Percentiles rank a stretch among this genome's conserved stretches.
These are phyloP conservation scores for Alternaria sp. DNA, from an alignment of 2,329 filamentous ascomycete genomes.

Conservation along the genomic window DNA sequence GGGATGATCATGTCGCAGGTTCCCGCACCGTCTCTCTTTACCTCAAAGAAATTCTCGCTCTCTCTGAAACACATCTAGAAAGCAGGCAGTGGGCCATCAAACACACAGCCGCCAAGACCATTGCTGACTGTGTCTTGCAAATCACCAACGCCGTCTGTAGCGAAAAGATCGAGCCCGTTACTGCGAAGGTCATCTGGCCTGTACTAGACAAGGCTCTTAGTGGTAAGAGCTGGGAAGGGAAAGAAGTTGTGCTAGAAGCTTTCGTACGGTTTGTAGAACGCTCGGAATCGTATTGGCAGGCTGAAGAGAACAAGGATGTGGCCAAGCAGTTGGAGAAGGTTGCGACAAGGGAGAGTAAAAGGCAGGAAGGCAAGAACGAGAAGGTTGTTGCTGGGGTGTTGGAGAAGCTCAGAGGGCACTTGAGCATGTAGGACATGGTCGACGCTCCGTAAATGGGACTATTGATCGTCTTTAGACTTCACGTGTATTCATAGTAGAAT, in stretches of 20 bases:
- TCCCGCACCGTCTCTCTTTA: conserved; percentile 82
- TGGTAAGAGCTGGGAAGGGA: conserved; percentile 91
- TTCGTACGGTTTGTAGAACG: conserved; percentile 79
- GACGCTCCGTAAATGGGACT: not conserved
- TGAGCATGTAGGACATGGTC: conserved; percentile 6
- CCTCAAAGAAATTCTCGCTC: conserved; percentile 76
- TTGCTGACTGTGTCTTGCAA: conserved; percentile 74
- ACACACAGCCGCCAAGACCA: conserved; percentile 82
- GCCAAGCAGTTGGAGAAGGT: conserved; percentile 73
- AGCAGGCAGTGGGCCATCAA: conserved; percentile 89
- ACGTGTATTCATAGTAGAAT: not conserved
- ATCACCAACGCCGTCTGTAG: conserved; percentile 63
- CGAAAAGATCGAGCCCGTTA: conserved; percentile 65
- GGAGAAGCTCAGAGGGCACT: conserved; percentile 20
- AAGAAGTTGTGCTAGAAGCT: conserved; percentile 81
- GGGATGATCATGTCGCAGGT: conserved; percentile 89
- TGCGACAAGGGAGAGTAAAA: conserved; percentile 81
- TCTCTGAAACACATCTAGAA: conserved; percentile 73
- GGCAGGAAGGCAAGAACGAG: conserved; percentile 81
- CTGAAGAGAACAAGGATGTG: conserved; percentile 61
- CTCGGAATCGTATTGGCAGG: conserved; percentile 64
- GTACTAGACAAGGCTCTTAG: conserved; percentile 79
- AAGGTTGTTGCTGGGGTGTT: conserved; percentile 28
- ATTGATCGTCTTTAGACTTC: not conserved
- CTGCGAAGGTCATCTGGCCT: conserved; percentile 76